Base-by-base conservation (phyloP, 129 eudicot genomes). In the Tagetes patula region DNA sequence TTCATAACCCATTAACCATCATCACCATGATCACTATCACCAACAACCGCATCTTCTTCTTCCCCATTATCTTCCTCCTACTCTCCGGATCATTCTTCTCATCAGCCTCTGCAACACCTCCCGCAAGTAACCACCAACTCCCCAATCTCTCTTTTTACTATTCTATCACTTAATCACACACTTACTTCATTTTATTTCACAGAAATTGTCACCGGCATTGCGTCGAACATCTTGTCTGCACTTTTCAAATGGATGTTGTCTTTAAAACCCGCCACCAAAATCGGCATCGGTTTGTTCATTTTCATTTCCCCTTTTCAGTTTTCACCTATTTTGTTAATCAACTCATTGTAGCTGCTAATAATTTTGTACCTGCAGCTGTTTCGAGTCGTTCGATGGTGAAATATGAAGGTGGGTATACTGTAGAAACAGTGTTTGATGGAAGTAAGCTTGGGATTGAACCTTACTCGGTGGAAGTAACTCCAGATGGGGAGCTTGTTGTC, bases 381-480 rank as follows among this genome's bases (percentile, higher is more conserved):
- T 43, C 90, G 49, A 88, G 86, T 78, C 98, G 97, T 40, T 94
- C 98, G 1, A 77, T 88, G 96, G 84, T 94, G 86, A 94, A 90
- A 80, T 94, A 90, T 67, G 98, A 94, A 68, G 87, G 93, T 58
- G 98, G 98, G 67, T 94, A 90, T 84, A 80, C 78, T 50, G 96
- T 94, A 27, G 97, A 94, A 74, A 90, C 98, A 2, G 96, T 94
- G 69, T 94, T 94, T 73, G 97, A 94, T 81, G 98, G 98, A 64
- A 90, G 89, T 67, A 94, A 88, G 83, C 88, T 84, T 71, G 98
- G 98, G 61, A 90, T 94, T 80, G 98, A 94, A 53, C 98, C 98
- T 43, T 81, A 94, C 59, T 81, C 91, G 4, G 89, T 94, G 34
- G 89, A 86, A 70, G 80, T 87, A 12, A 80, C 96, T 60, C 84